phyloP scores from a whole-genome alignment of 768 basidiomycete genomes.

The Lactarius vividus region DNA sequence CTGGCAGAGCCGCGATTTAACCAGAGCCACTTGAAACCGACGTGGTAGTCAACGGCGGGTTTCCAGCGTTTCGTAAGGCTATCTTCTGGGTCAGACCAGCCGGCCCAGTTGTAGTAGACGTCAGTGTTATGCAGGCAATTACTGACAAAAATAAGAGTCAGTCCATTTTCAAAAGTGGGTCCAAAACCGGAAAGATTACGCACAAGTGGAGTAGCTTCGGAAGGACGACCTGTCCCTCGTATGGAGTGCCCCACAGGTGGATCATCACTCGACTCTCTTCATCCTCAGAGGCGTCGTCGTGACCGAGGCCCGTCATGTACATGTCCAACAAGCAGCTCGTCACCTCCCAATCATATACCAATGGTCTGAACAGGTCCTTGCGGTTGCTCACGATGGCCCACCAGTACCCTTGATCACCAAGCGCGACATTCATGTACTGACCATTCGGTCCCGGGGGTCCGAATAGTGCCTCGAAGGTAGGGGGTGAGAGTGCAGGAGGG shows the following conservation, averaged over 20 bases:
- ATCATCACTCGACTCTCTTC: slow-evolving; percentile 39
- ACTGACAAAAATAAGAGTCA: slow-evolving; percentile 31
- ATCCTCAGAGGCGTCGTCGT: slow-evolving; percentile 38
- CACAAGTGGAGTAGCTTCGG: slow-evolving; percentile 53
- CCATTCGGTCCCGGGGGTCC: slow-evolving; percentile 40
- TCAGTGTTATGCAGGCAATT: slow-evolving; percentile 46
- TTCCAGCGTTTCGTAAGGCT: slow-evolving; percentile 44
- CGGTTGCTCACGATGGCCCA: slow-evolving; percentile 49
- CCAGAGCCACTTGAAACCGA: slow-evolving; percentile 52
- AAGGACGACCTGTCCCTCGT: slow-evolving; percentile 42
- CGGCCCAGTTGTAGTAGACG: slow-evolving; percentile 46
- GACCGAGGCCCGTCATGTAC: slow-evolving; percentile 44
- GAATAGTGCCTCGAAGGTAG: slow-evolving; percentile 45
- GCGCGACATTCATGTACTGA: slow-evolving; percentile 43
- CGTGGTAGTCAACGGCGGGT: slow-evolving; percentile 44
- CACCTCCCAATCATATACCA: slow-evolving; percentile 48
- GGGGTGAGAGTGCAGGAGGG: slow-evolving; percentile 39
- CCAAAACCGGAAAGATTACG: slow-evolving; percentile 25
- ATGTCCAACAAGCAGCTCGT: slow-evolving; percentile 49
- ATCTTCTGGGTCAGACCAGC: slow-evolving; percentile 45
- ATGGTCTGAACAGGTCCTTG: slow-evolving; percentile 41
- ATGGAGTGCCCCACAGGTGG: slow-evolving; percentile 40
- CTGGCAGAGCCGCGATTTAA: slow-evolving; percentile 35
- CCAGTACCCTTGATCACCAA: slow-evolving; percentile 54
- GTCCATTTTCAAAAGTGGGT: not conserved